Percentiles rank a stretch among this genome's conserved stretches.
These are phyloP conservation scores for Chamaecrista fasciculata DNA, from an alignment of 306 rosid genomes.

Conservation along the genomic window DNA sequence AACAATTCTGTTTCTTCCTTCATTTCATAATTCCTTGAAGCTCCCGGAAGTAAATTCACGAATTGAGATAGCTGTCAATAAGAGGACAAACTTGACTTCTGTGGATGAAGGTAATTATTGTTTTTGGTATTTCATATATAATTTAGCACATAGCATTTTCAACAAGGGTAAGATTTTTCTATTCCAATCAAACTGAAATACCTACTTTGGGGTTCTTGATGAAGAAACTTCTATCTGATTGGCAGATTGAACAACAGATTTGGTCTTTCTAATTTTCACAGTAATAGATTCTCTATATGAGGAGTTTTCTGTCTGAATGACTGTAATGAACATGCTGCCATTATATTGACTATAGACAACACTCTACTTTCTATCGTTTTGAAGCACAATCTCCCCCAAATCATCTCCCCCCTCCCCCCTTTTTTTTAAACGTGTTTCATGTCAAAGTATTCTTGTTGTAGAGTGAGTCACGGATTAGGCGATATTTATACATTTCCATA, in stretches of 20 bases:
- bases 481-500: conserved; percentile 30
- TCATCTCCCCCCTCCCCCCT: no score
- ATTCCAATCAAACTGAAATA: conserved; percentile 16
- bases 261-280: conserved; percentile 12
- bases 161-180: neutral
- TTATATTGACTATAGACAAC: no score
- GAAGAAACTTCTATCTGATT: conserved; percentile 18
- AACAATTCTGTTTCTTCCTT: conserved; percentile 56
- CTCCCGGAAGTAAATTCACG: conserved; percentile 44
- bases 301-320: conserved; percentile 15
- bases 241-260: conserved; percentile 24
- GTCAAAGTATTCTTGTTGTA: neutral
- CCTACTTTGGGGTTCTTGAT: neutral
- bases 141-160: conserved; percentile 19
- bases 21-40: conserved; percentile 46
- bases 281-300: neutral
- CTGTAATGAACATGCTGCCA: no score
- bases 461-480: conserved; percentile 7
- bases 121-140: conserved; percentile 29
- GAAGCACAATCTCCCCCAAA: no score
- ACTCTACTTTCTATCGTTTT: no score
- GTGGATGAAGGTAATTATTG: conserved; percentile 61
- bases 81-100: conserved; percentile 63
- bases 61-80: conserved; percentile 49
- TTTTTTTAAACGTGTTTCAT: conserved; percentile 5